Conservation (phyloP, 1,139 yeast species). For the Magnusiomyces suaveolens region DNA sequence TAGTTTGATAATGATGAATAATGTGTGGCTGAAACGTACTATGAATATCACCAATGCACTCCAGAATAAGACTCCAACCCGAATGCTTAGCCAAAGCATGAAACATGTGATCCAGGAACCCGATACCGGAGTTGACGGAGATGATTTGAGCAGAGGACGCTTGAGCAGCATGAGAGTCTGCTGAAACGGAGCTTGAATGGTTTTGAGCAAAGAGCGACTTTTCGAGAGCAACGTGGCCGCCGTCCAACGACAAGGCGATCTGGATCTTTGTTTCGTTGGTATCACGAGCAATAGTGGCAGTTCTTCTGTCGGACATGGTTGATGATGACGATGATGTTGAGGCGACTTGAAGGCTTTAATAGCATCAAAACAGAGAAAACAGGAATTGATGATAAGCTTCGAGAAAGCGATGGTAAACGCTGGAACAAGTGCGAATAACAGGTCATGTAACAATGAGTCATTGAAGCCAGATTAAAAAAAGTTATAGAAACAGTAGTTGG, state of each 20-base stretch:
- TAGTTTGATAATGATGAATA: not conserved
- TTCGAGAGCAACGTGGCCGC: slow-evolving; percentile 59
- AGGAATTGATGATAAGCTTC: not conserved
- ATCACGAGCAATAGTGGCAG: slow-evolving; percentile 48
- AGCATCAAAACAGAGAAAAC: too few relatives aligned
- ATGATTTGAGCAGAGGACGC: slow-evolving; percentile 58
- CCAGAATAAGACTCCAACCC: slow-evolving; percentile 88
- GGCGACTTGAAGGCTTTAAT: not conserved
- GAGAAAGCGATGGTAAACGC: too few relatives aligned
- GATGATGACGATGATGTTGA: not conserved
- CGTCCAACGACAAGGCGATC: slow-evolving; percentile 73
- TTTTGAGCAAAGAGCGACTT: slow-evolving; percentile 38
- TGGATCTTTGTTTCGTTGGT: slow-evolving; percentile 94
- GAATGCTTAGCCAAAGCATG: slow-evolving; percentile 94
- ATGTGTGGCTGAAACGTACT: slow-evolving; percentile 23
- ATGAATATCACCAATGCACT: slow-evolving; percentile 87
- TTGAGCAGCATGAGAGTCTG: slow-evolving; percentile 53
- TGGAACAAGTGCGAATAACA: too few relatives aligned
- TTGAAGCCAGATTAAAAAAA: too few relatives aligned
- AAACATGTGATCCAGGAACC: slow-evolving; percentile 93
- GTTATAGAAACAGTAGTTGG: too few relatives aligned
- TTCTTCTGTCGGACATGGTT: slow-evolving; percentile 20
- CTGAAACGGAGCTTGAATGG: slow-evolving; percentile 23
- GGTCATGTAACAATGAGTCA: too few relatives aligned
- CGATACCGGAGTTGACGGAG: slow-evolving; percentile 80